A percentile compares a stretch with the other conserved stretches of the same genome.
Conservation (phyloP, 306 rosid species). For the Coriaria nepalensis region DNA sequence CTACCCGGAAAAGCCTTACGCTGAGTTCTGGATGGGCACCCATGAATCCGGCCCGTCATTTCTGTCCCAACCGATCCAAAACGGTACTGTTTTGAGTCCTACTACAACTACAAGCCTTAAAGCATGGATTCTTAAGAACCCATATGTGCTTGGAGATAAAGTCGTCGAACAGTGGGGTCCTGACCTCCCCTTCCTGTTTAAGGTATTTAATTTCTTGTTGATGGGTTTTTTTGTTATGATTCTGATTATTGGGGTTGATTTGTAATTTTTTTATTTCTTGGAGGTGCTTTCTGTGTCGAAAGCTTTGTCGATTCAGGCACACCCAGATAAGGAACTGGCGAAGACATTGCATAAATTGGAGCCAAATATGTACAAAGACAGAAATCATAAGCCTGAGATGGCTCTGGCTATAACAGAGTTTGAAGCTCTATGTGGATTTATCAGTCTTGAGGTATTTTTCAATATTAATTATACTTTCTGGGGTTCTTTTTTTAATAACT, state of each 20-base stretch:
- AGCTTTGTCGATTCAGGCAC: constrained; percentile 31
- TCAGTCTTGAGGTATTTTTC: constrained; percentile 20
- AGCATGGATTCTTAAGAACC: constrained; percentile 23
- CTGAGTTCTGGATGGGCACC: constrained; percentile 35
- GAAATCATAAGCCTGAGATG: constrained; percentile 37
- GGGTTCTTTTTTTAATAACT: neutral
- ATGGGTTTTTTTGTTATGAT: constrained; percentile 1
- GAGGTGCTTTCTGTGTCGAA: constrained; percentile 27
- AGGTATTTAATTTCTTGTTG: constrained; percentile 12
- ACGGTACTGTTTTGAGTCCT: neutral
- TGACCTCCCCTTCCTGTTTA: constrained; percentile 28
- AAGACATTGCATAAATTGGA: constrained; percentile 22
- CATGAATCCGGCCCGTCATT: constrained; percentile 28
- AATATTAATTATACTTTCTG: neutral
- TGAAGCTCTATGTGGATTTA: constrained; percentile 31
- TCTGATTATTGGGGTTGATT: constrained; percentile 6
- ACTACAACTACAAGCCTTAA: constrained; percentile 14
- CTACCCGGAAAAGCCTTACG: constrained; percentile 19
- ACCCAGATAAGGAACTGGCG: constrained; percentile 30
- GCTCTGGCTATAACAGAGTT: constrained; percentile 29
- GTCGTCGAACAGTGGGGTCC: constrained; percentile 25
- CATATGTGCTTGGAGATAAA: constrained; percentile 20
- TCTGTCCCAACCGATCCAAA: constrained; percentile 6
- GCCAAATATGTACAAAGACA: constrained; percentile 22
- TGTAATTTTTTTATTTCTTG: constrained; percentile 9